Evolutionary conservation across 768 basidiomycete genomes (phyloP), one percentile per base, ranked within the genome.

Genomic region (Rhizopogon vinicolor): DNA sequence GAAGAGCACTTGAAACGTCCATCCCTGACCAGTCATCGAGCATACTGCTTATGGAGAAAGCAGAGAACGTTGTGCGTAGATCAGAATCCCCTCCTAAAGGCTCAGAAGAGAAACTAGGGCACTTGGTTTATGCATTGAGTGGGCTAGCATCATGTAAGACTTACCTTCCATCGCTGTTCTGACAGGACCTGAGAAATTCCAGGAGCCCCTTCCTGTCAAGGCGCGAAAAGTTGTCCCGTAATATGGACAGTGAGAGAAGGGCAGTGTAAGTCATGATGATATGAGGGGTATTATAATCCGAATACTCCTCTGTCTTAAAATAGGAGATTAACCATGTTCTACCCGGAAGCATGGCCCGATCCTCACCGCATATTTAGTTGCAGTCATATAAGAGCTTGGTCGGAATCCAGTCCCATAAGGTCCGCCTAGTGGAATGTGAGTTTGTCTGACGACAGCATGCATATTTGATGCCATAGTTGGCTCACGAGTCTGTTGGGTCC

Each of bases 231-330:
- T 91, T 85, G 64, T 97, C 96, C n/a, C 89, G 80, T 25, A 99
- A 78, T 58, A 97, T 87, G 0, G 88, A 83, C 10, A 99, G 85
- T 0, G 83, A 80, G 4, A 97, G 72, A 10, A 99, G 67, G 0
- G 94, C 92, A 1, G 93, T 92, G 64, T 98, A 99, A 7, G 95
- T 94, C 81, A 93, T 91, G 53, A 97, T 92, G 14, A 98, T 74
- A 68, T 98, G 89, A 0, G 91, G 89, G 16, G 81, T 78, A 59
- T 89, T 81, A 64, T 84, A 82, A 37, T 79, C 76, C 9, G 74
- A 69, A 60, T 80, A 76, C 25, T 69, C 63, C 29, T 62, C 57
- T 19, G 60, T 64, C 72, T 74, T 59, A 53, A 64, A 33, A 54
- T 33, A 41, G 44, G 44, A 35, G 40, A 60, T 52, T 62, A 55